These are phyloP conservation scores for Steccherinum ochraceum DNA, from an alignment of 768 basidiomycete genomes.

Conservation along the genomic window DNA sequence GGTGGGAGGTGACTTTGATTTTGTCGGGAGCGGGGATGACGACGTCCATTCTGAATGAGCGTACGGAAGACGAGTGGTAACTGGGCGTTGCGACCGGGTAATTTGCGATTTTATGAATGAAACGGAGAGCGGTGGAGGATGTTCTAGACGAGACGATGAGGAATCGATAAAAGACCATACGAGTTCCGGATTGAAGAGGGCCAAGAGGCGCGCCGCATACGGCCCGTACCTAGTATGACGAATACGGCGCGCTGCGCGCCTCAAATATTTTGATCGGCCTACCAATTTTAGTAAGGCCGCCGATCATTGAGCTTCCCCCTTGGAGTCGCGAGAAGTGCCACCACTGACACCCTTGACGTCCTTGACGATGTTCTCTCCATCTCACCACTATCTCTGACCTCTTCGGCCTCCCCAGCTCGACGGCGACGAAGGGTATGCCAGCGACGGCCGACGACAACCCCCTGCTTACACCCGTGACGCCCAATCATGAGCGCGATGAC, in stretches of 20 bases:
- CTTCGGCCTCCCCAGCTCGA: neutral
- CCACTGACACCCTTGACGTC: constrained; percentile 28
- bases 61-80: too few relatives aligned
- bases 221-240: too few relatives aligned
- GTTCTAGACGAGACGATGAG: too few relatives aligned
- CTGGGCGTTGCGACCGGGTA: too few relatives aligned
- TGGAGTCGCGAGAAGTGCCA: neutral
- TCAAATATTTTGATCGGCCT: neutral
- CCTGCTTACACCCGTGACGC: neutral
- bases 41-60: constrained; percentile 32
- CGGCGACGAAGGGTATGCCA: too few relatives aligned
- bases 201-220: too few relatives aligned
- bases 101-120: too few relatives aligned
- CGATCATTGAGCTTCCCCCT: neutral
- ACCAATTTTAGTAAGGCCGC: neutral
- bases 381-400: neutral
- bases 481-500: constrained; percentile 9
- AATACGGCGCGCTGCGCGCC: too few relatives aligned
- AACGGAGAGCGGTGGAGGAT: too few relatives aligned
- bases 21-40: constrained; percentile 45
- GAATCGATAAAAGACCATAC: too few relatives aligned
- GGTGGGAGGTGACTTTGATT: constrained; percentile 64
- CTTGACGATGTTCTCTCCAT: constrained; percentile 17
- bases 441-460: neutral
- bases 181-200: too few relatives aligned